Percentiles rank a stretch among this genome's conserved stretches.
phyloP scores from a whole-genome alignment of 2,329 filamentous ascomycete genomes.

The Fusarium siculi region DNA sequence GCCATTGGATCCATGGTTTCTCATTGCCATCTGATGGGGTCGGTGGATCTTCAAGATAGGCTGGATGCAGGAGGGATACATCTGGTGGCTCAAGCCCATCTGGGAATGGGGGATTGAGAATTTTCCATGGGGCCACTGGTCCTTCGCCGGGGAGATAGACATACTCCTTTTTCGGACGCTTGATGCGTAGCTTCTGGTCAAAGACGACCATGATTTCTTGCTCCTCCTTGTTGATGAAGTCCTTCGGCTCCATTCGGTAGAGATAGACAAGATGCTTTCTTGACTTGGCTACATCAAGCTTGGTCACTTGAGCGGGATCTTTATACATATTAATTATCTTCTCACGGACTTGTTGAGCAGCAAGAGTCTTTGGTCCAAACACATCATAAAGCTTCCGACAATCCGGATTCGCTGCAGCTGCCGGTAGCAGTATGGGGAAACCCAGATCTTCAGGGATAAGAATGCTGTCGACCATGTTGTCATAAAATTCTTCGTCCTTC shows the following conservation, averaged over 20 bases:
- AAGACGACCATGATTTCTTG: not conserved
- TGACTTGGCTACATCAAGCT: not conserved
- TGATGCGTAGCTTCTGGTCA: not conserved
- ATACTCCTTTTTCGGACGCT: not conserved
- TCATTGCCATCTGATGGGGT: not conserved
- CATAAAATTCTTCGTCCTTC: not conserved
- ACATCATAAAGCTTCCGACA: not conserved
- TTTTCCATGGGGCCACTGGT: fast-evolving
- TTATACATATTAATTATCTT: not conserved
- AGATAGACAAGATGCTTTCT: not conserved
- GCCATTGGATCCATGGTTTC: not conserved
- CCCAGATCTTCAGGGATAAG: not conserved
- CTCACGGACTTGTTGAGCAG: not conserved
- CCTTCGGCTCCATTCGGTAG: not conserved
- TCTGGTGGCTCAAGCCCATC: not conserved
- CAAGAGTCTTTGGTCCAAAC: fast-evolving
- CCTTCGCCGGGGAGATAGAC: not conserved
- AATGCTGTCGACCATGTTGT: not conserved
- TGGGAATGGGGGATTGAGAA: not conserved
- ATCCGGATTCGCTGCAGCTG: not conserved
- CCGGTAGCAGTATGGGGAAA: not conserved
- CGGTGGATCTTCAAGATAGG: not conserved
- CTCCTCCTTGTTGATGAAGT: not conserved
- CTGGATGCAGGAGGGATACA: not conserved
- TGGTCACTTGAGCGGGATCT: not conserved